A percentile compares a stretch with the other conserved stretches of the same genome.
These are phyloP conservation scores for Hypoxylon sp. DNA, from an alignment of 2,329 filamentous ascomycete species.

Conservation along the genomic window DNA sequence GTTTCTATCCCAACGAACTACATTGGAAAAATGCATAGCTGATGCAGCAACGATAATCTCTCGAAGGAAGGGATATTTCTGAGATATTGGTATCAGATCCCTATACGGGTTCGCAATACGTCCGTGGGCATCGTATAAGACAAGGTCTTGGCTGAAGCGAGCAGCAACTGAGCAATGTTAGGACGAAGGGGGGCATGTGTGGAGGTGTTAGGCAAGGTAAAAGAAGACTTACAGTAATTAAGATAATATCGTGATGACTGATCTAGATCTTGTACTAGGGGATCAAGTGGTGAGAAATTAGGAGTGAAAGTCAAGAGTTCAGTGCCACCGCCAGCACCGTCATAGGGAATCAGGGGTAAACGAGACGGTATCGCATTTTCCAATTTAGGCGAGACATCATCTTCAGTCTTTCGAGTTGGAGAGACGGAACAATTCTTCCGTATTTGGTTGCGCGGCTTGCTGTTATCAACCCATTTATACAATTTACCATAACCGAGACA, in stretches of 20 bases:
- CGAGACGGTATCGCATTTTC: not conserved
- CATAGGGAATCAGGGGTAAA: not conserved
- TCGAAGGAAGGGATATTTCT: slow-evolving; percentile 55
- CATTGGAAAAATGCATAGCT: slow-evolving; percentile 59
- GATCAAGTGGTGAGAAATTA: slow-evolving; percentile 56
- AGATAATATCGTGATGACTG: slow-evolving; percentile 57
- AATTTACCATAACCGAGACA: slow-evolving; percentile 70
- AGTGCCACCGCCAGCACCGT: too few relatives aligned
- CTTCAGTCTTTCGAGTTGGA: slow-evolving; percentile 3
- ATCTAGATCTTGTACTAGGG: slow-evolving; percentile 63
- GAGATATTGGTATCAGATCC: slow-evolving; percentile 58
- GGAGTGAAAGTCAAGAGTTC: slow-evolving; percentile 11
- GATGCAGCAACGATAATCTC: slow-evolving; percentile 60
- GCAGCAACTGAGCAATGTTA: slow-evolving; percentile 37
- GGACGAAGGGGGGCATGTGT: not conserved
- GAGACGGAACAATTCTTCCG: slow-evolving; percentile 34
- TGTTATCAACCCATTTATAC: slow-evolving; percentile 66
- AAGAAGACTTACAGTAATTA: slow-evolving; percentile 57
- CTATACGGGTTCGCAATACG: slow-evolving; percentile 57
- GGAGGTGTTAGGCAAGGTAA: not conserved
- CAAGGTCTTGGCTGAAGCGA: slow-evolving; percentile 62
- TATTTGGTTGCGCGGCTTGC: slow-evolving; percentile 52
- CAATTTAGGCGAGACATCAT: slow-evolving; percentile 27
- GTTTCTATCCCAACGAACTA: slow-evolving; percentile 41
- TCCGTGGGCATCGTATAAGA: slow-evolving; percentile 55